phyloP scores from a whole-genome alignment of 176 grass and related monocot genomes.

The Raddia distichophylla region DNA sequence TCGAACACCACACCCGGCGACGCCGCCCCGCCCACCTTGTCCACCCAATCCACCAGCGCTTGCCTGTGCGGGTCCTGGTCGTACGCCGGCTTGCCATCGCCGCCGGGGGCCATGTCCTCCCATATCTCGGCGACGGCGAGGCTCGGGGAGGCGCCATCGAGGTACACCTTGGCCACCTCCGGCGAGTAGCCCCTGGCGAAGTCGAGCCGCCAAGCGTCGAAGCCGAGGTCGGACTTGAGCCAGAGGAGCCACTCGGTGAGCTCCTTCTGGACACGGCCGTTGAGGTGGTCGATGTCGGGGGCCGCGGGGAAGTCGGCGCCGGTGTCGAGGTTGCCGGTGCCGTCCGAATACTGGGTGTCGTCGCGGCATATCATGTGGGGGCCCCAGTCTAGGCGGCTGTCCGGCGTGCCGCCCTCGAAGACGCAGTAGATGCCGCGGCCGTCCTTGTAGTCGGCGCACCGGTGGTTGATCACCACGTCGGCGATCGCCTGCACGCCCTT shows the following conservation, averaged over 20 bases:
- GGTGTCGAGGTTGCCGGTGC: slow-evolving; percentile 67
- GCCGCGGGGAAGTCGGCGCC: slow-evolving; percentile 49
- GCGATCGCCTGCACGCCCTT: slow-evolving; percentile 57
- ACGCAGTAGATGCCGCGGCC: slow-evolving; percentile 60
- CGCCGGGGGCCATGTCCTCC: background rate
- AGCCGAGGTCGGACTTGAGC: slow-evolving; percentile 71
- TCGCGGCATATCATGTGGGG: slow-evolving; percentile 76
- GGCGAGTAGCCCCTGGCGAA: slow-evolving; percentile 60
- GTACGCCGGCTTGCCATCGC: slow-evolving; percentile 30
- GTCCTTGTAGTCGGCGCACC: slow-evolving; percentile 53
- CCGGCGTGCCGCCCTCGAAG: slow-evolving; percentile 70
- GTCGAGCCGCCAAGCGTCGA: slow-evolving; percentile 79
- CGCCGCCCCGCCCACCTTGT: slow-evolving; percentile 15
- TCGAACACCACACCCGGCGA: slow-evolving; percentile 45
- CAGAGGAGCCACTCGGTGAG: slow-evolving; percentile 72
- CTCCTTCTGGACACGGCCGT: slow-evolving; percentile 52
- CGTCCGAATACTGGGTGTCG: slow-evolving; percentile 57
- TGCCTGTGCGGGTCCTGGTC: slow-evolving; percentile 43
- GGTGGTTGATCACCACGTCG: slow-evolving; percentile 63
- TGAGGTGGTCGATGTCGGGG: slow-evolving; percentile 85
- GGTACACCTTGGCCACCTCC: slow-evolving; percentile 54
- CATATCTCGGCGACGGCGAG: slow-evolving; percentile 68
- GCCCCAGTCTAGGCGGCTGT: slow-evolving; percentile 69
- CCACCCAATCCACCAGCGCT: slow-evolving; percentile 50
- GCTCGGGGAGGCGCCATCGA: slow-evolving; percentile 42